Evolutionary conservation across 352 stramenopile genomes (phyloP).

Genomic region (Phytophthora agathidicida): DNA sequence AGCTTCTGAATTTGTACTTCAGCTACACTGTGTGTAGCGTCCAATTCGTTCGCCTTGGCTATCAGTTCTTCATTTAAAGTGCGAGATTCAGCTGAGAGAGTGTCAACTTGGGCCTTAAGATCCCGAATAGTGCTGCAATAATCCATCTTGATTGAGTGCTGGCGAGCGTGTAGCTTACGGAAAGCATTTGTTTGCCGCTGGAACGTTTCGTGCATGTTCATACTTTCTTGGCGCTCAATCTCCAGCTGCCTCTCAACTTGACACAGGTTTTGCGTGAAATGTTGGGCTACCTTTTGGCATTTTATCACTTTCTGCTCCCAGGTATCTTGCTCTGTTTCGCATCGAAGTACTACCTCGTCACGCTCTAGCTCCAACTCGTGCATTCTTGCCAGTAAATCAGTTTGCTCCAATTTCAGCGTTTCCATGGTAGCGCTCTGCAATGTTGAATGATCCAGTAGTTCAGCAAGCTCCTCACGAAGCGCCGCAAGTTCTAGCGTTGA

Average conservation of each 20-base stretch:
- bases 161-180: slow-evolving; percentile 8
- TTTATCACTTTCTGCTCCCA: slow-evolving; percentile 5
- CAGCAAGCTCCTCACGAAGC: slow-evolving; percentile 26
- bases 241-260: slow-evolving; percentile 18
- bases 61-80: slow-evolving; percentile 1
- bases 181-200: slow-evolving; percentile 20
- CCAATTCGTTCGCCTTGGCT: background rate
- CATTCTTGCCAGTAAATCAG: background rate
- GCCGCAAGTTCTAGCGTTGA: slow-evolving; percentile 24
- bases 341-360: slow-evolving; percentile 7
- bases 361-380: slow-evolving; percentile 15
- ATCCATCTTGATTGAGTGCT: slow-evolving; percentile 20
- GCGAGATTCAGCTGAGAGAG: background rate
- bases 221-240: slow-evolving; percentile 10
- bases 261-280: background rate
- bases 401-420: slow-evolving; percentile 9
- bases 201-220: slow-evolving; percentile 16
- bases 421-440: slow-evolving; percentile 29
- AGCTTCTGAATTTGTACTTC: background rate
- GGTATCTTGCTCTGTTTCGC: background rate
- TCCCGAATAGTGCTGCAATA: slow-evolving; percentile 16
- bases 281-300: background rate
- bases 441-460: slow-evolving; percentile 26
- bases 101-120: slow-evolving; percentile 13
- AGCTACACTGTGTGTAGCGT: background rate